Base-by-base conservation (phyloP, 192 early-diverging fungal genomes). In the Funneliformis mosseae region DNA sequence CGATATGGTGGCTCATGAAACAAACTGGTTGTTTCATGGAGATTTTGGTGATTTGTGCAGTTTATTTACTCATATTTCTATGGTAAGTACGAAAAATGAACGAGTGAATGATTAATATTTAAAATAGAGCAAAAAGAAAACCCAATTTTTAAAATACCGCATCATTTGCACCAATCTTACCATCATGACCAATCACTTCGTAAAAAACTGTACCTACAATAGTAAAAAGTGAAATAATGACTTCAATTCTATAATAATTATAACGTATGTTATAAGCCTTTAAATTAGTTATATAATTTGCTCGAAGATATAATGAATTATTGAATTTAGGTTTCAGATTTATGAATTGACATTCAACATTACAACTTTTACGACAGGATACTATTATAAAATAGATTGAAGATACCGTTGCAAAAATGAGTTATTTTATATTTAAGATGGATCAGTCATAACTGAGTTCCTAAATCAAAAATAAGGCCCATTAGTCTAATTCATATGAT, bases 21-120 rank as follows among this genome's bases (percentile, higher is more conserved):
- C n/a, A n/a, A n/a, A n/a, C n/a, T n/a, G n/a, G 71, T 33, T 45
- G 21, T 45, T 73, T 50, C 71, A 73, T 28, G 71, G 50, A 50
- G 71, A 45, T n/a, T 73, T 73, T 16, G 71, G 71, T 41, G 71
- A 73, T 73, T 73, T 73, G 16, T 27, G 23, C 27, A 28, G 43
- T 28, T 48, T 73, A 45, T 73, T 73, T 46, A 12, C 12, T 11
- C 43, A 50, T 48, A 33, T 73, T n/a, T 73, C 71, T 27, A 73
- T 73, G 71, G 43, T 50, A 46, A 70, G 39, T 70, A 8, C 33
- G 27, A 66, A 9, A 28, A n/a, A n/a, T n/a, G n/a, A n/a, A n/a
- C n/a, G n/a, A n/a, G n/a, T n/a, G n/a, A n/a, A n/a, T n/a, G n/a
- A 18, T 55, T 55, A 48, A 12, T 48, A 50, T 16, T 5, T 50